Base-by-base conservation (phyloP, 345 rosid species). In the Ricinus communis region DNA sequence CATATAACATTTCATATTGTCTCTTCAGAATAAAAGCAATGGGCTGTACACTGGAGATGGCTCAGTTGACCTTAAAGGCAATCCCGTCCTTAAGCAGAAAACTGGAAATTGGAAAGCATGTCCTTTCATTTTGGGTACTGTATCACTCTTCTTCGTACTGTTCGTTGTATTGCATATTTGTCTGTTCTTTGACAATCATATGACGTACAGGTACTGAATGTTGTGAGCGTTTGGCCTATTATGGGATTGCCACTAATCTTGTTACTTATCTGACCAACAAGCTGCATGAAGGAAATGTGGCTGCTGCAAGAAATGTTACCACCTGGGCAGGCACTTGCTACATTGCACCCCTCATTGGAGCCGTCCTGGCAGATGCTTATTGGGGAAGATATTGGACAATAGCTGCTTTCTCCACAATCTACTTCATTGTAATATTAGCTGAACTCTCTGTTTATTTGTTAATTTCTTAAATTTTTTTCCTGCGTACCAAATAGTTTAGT, bases 381-480 rank as follows among this genome's bases (percentile, higher is more conserved):
- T 90, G 97, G 97, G 99, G 99, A 75, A 76, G 97, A 89, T 95
- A 92, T 88, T 87, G 97, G 97, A 92, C 99, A 0, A 95, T 95
- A 11, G 98, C 94, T 73, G 71, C 81, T 56, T 92, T 95, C 87
- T 95, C 97, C 40, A 82, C 87, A 5, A 84, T 90, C 59, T 92
- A 95, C 75, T 87, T 92, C 78, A 77, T 89, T 65, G 97, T 92
- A 85, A 68, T 56, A 36, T 65, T 49, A 6, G 2, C 62, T 40
- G 13, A 62, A 38, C 66, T 68, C 28, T 0, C 25, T 71, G 2
- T 13, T 49, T 55, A 74, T 28, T 41, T 22, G 11, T 58, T 36
- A 8, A 8, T 58, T 21, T 58, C 46, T 16, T 9, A 9, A 5
- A 25, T 4, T 25, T n/a, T n/a, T n/a, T n/a, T n/a, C n/a, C n/a